Evolutionary conservation across 495 filamentous ascomycete genomes (phyloP).

Genomic region (Chlorociboria aeruginascens): DNA sequence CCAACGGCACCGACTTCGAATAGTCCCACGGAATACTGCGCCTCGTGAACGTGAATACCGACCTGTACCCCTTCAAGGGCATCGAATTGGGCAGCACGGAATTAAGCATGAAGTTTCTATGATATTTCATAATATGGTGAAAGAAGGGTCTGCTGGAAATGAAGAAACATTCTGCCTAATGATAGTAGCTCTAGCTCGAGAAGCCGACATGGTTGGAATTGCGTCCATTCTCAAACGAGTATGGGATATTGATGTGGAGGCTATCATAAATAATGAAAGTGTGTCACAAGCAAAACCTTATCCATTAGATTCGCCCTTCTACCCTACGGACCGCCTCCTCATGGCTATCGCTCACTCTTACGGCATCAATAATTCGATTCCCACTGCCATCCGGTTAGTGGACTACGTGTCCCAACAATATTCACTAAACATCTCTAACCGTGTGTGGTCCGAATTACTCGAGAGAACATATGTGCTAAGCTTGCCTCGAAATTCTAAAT

Average conservation of each 20-base stretch:
- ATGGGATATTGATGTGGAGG: constrained; percentile 46
- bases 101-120: constrained; percentile 6
- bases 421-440: constrained; percentile 31
- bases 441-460: constrained; percentile 46
- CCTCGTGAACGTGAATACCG: constrained; percentile 17
- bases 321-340: constrained; percentile 41
- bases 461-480: constrained; percentile 46
- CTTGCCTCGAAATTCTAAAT: constrained; percentile 10
- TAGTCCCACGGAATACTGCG: constrained; percentile 26
- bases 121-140: constrained; percentile 40
- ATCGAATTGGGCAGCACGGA: constrained; percentile 1
- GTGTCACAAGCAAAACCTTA: constrained; percentile 23
- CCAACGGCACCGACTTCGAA: constrained; percentile 29
- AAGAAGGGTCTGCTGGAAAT: constrained; percentile 31
- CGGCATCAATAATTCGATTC: constrained; percentile 43
- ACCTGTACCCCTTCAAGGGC: constrained; percentile 1
- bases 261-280: constrained; percentile 14
- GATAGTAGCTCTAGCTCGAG: constrained; percentile 41
- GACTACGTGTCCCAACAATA: constrained; percentile 47
- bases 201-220: constrained; percentile 38
- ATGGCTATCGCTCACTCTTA: constrained; percentile 46
- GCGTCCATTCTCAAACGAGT: constrained; percentile 35
- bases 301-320: constrained; percentile 35
- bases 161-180: constrained; percentile 44
- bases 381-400: constrained; percentile 38